Percentiles rank a stretch among this genome's conserved stretches.
phyloP scores from a whole-genome alignment of 768 basidiomycete species.

The Boletales sp. region DNA sequence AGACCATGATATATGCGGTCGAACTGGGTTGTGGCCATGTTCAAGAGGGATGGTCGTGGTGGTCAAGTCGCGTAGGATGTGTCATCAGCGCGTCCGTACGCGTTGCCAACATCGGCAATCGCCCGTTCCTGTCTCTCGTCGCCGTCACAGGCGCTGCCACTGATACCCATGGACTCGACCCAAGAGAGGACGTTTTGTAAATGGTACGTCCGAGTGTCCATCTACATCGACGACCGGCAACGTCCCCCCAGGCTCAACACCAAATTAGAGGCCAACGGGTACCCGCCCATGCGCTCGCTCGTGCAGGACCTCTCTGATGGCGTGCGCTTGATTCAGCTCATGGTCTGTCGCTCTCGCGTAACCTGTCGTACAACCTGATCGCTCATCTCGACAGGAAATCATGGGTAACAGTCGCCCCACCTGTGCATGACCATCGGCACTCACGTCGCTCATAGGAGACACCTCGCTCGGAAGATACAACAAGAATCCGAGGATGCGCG shows the following conservation, averaged over 20 bases:
- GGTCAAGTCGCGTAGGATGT: conserved; percentile 4
- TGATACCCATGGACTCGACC: conserved; percentile 28
- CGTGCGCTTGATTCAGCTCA: conserved; percentile 90
- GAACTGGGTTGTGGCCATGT: conserved; percentile 73
- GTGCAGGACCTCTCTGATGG: conserved; percentile 93
- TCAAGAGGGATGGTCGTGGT: conserved; percentile 1
- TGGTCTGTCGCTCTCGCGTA: conserved; percentile 47
- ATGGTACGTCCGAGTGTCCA: conserved; percentile 53
- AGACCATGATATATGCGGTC: conserved; percentile 81
- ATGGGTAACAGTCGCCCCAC: conserved; percentile 60
- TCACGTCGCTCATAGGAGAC: conserved; percentile 52
- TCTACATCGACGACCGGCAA: background rate
- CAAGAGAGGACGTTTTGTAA: conserved; percentile 89
- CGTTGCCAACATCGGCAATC: background rate
- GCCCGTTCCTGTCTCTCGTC: too few relatives aligned
- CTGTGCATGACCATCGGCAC: conserved; percentile 2
- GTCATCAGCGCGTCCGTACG: conserved; percentile 21
- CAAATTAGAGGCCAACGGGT: conserved; percentile 80
- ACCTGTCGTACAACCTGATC: background rate
- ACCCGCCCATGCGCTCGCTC: conserved; percentile 86
- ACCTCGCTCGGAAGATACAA: conserved; percentile 94
- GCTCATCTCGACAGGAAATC: conserved; percentile 68
- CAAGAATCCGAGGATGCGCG: conserved; percentile 81
- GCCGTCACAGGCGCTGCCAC: background rate
- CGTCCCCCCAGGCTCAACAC: conserved; percentile 77